Conservation (phyloP, 2,329 filamentous ascomycete species). For the Aspergillus alliaceus region DNA sequence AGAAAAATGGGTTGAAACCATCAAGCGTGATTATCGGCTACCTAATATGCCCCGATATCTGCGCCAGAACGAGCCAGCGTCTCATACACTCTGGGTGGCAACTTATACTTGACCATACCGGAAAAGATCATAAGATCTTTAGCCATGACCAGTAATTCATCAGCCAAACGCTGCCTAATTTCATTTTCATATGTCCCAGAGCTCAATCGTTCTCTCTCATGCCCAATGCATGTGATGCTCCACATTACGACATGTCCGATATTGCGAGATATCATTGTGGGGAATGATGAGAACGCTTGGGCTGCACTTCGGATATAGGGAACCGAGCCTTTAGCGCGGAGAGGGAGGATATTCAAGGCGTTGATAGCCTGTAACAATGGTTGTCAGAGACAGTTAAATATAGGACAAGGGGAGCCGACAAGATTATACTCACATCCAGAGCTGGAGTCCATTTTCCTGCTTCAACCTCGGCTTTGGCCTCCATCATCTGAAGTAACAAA, state of each 20-base stretch:
- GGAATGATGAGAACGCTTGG: conserved; percentile 74
- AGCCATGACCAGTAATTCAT: conserved; percentile 74
- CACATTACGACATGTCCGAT: conserved; percentile 90
- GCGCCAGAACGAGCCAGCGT: conserved; percentile 78
- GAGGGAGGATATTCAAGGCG: conserved; percentile 73
- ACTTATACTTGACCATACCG: conserved; percentile 84
- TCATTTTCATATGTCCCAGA: conserved; percentile 67
- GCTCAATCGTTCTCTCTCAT: conserved; percentile 70
- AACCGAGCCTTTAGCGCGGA: conserved; percentile 73
- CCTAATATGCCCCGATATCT: conserved; percentile 53
- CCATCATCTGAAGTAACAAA: conserved; percentile 60
- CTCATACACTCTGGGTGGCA: conserved; percentile 85
- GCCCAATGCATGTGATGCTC: conserved; percentile 83
- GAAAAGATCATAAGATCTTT: conserved; percentile 93
- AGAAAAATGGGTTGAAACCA: not conserved
- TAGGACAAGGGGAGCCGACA: too few relatives aligned
- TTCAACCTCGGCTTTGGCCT: conserved; percentile 61
- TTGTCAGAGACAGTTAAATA: conserved; percentile 10
- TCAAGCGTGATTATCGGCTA: not conserved
- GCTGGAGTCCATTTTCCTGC: conserved; percentile 59
- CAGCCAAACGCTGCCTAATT: conserved; percentile 55
- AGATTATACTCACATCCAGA: conserved; percentile 57
- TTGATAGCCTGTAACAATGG: conserved; percentile 63
- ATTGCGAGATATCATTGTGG: conserved; percentile 80
- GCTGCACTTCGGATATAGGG: conserved; percentile 76